These are phyloP conservation scores for Leccinum subrobustum DNA, from an alignment of 1,284 basidiomycete genomes.

Conservation along the genomic window DNA sequence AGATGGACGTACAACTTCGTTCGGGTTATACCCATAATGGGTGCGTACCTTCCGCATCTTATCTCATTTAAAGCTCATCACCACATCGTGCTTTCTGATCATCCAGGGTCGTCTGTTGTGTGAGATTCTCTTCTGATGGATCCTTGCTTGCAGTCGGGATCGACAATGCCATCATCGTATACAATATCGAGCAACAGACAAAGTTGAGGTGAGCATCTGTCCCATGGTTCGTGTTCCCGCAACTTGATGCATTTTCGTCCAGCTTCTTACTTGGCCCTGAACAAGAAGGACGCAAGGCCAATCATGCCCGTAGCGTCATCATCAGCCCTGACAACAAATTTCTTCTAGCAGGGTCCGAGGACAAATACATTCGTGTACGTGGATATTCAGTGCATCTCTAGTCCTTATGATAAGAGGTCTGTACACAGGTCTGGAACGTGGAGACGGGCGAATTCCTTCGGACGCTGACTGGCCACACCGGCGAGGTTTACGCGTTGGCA, in stretches of 20 bases:
- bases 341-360: conserved; percentile 35
- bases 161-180: conserved; percentile 33
- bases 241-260: not conserved
- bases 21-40: conserved; percentile 26
- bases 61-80: conserved; percentile 11
- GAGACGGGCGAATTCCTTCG: conserved; percentile 29
- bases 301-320: conserved; percentile 34
- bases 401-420: not conserved
- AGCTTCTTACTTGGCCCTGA: conserved; percentile 33
- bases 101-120: conserved; percentile 32
- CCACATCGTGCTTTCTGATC: not conserved
- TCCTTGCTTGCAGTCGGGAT: conserved; percentile 35
- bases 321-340: conserved; percentile 34
- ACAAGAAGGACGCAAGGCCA: conserved; percentile 20
- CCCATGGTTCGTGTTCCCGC: not conserved
- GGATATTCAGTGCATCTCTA: not conserved
- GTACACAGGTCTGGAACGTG: conserved; percentile 27
- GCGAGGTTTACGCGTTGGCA: conserved; percentile 32
- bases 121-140: conserved; percentile 35
- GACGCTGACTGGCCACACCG: conserved; percentile 30
- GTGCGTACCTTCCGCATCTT: conserved; percentile 24
- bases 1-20: conserved; percentile 37
- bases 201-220: conserved; percentile 28
- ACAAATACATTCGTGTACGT: conserved; percentile 32
- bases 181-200: conserved; percentile 28